Evolutionary conservation across 257 asterid species (phyloP), one percentile per base, ranked within the genome.

Genomic region (Solanum tarijense): DNA sequence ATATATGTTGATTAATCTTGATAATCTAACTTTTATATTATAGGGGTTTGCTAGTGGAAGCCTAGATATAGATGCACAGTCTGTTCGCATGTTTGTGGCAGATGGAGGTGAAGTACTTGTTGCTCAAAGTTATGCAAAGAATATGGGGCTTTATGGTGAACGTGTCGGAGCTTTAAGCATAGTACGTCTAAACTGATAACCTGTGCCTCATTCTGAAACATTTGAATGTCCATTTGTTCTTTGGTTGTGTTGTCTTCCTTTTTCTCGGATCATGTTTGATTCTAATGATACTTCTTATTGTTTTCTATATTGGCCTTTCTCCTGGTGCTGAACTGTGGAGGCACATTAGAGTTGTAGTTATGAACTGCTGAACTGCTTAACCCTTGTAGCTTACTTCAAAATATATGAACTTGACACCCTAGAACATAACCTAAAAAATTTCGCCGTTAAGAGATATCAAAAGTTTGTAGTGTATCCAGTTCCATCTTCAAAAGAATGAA

Each of bases 11-110:
- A 25, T 60, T 79, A 38, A 88, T 85, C 5, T 48, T 82, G 55
- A 58, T 43, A 38, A 34, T 20, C 16, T 2, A 43, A 32, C 78
- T 41, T 83, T 27, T 36, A 43, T 74, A 41, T 43, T 89, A 52
- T 76, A 97, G 99, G 99, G 99, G 86, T 97, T 97, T 89, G 99
- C 99, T 38, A 97, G 98, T 86, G 99, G 99, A 89, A 96, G 92
- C 93, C 93, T 97, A 87, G 98, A 96, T 91, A 81, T 94, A 87
- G 99, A 96, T 94, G 99, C 99, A 36, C 94, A 93, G 85, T 88
- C 99, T 34, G 94, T 95, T 84, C 94, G 98, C 88, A 90, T 93
- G 92, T 97, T 97, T 73, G 99, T 93, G 43, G 96, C 92, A 29
- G 99, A 96, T 85, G 99, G 99, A n/a, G 98, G 98, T 68, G 99